Base-by-base conservation (phyloP, 176 grass and related monocot species). In the Phragmites australis region DNA sequence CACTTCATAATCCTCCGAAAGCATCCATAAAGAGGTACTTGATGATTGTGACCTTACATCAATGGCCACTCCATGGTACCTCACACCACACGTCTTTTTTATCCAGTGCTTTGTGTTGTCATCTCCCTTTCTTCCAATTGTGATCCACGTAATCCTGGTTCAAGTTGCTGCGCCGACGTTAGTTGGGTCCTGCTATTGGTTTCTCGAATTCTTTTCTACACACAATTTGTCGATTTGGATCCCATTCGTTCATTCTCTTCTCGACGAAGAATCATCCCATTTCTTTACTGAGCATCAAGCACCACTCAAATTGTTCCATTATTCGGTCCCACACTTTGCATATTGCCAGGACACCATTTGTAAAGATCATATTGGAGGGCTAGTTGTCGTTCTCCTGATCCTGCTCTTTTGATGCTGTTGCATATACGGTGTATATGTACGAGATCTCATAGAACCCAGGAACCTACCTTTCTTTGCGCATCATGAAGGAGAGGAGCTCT, bases 11-110 rank as follows among this genome's bases (percentile, higher is more conserved):
- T 64, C 70, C 21, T 31, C 56, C 75, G 78, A 61, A 46, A 19
- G 61, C 21, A 75, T 17, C 62, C 17, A 61, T 64, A 84, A 90
- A 85, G 29, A 79, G 65, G 63, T 90, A 83, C 39, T 60, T 74
- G 79, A 52, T 66, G 73, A 80, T 66, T 11, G 69, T 56, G 84
- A 70, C 75, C 37, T 73, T 26, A 55, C 80, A 74, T 81, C 84
- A 62, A 63, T 78, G 73, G 55, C 73, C 73, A 78, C 73, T 65
- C 60, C 77, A 13, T 69, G 62, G 27, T 51, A 87, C 64, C 55
- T 61, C 72, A 21, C 76, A 67, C 32, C 45, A 51, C 16, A 51
- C 72, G 25, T 72, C n/a, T 32, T 69, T 52, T 22, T 37, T n/a
- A n/a, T n/a, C n/a, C n/a, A n/a, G n/a, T n/a, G n/a, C n/a, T n/a